phyloP scores from a whole-genome alignment of 78 protist species.

The Dictyostelium intermedium region DNA sequence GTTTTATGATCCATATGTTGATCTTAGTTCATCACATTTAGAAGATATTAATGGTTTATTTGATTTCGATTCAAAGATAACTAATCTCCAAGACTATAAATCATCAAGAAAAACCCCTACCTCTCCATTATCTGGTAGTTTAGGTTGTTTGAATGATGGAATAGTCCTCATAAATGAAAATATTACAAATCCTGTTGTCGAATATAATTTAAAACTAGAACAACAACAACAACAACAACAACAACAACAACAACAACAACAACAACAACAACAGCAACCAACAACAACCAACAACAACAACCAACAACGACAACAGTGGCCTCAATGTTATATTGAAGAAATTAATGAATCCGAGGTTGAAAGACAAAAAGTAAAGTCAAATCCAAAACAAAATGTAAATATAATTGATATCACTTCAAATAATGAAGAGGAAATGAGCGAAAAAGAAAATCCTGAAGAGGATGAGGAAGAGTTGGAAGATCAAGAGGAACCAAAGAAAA shows the following conservation, averaged over 20 bases:
- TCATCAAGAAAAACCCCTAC: neutral
- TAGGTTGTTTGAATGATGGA: neutral
- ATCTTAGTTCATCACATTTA: neutral
- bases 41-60: neutral
- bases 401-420: neutral
- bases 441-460: neutral
- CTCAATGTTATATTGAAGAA: neutral
- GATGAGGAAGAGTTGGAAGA: neutral
- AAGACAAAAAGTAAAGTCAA: neutral
- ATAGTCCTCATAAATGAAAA: neutral
- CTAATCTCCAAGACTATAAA: neutral
- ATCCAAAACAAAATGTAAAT: neutral
- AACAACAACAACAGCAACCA: neutral
- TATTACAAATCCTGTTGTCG: neutral
- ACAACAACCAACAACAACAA: neutral
- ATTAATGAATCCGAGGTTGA: neutral
- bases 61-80: conserved; percentile 1
- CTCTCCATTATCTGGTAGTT: neutral
- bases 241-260: neutral
- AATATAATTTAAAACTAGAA: neutral
- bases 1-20: neutral
- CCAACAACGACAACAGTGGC: neutral
- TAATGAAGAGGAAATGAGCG: neutral
- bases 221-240: neutral
- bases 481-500: neutral